A percentile compares a stretch with the other conserved stretches of the same genome.
These are phyloP conservation scores for Dendrobium chrysotoxum DNA, from an alignment of 106 monocot genomes.

Conservation along the genomic window DNA sequence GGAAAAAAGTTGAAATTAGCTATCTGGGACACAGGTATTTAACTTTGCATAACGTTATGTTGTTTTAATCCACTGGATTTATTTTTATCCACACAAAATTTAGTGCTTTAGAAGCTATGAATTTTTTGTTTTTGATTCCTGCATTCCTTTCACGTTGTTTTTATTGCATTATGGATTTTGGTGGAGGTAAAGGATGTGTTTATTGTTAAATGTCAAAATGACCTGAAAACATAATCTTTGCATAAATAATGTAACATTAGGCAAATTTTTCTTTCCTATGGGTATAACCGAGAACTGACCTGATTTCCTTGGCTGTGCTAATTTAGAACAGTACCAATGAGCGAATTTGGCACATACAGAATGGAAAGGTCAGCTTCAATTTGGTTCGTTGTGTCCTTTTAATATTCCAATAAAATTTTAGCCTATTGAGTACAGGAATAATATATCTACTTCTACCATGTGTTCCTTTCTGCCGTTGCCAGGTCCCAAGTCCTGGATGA, in stretches of 20 bases:
- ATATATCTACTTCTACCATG: neutral
- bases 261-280: neutral
- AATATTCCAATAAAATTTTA: too few species aligned
- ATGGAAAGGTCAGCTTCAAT: neutral
- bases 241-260: neutral
- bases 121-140: neutral
- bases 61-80: neutral
- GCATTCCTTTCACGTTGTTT: neutral
- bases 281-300: neutral
- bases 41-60: neutral
- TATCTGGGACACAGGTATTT: slow-evolving; percentile 96
- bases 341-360: neutral
- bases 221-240: neutral
- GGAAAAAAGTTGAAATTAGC: slow-evolving; percentile 97
- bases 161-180: neutral
- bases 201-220: neutral
- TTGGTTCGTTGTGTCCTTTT: too few species aligned
- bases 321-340: neutral
- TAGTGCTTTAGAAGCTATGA: neutral
- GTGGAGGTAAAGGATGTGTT: neutral
- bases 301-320: neutral
- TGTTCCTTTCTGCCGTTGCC: neutral
- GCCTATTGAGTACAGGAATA: too few species aligned
- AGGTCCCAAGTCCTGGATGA: too few species aligned
- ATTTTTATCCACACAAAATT: neutral